Evolutionary conservation across 352 stramenopile species (phyloP).

Genomic region (Phytopythium vexans): DNA sequence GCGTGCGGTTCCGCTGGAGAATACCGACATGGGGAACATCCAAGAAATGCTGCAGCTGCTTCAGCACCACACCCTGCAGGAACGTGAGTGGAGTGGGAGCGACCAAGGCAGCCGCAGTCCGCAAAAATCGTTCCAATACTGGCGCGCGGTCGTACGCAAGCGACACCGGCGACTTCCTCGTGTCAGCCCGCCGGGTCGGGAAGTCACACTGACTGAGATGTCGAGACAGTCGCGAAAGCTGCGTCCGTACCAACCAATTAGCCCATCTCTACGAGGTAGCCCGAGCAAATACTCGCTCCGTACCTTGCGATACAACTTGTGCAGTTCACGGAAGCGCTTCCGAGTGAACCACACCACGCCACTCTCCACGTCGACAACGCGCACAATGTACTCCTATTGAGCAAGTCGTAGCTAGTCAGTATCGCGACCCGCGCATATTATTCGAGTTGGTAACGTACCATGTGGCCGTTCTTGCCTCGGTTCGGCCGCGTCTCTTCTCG

Average conservation of each 20-base stretch:
- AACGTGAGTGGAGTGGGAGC: constrained; percentile 75
- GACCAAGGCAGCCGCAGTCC: constrained; percentile 63
- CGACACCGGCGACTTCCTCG: constrained; percentile 50
- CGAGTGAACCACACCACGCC: constrained; percentile 82
- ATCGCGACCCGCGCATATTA: not conserved
- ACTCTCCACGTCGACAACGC: constrained; percentile 82
- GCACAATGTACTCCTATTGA: constrained; percentile 78
- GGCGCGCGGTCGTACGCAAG: constrained; percentile 68
- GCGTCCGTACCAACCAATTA: not conserved
- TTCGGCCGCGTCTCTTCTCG: constrained; percentile 53
- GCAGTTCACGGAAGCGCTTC: constrained; percentile 78
- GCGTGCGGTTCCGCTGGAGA: constrained; percentile 73
- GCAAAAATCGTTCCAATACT: constrained; percentile 76
- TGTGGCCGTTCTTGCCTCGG: constrained; percentile 48
- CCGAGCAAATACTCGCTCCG: constrained; percentile 4
- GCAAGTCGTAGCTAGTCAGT: not conserved
- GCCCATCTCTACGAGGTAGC: not conserved
- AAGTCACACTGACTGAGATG: constrained; percentile 70
- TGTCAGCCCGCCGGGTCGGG: constrained; percentile 53
- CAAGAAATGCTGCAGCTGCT: constrained; percentile 80
- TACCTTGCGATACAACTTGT: constrained; percentile 84
- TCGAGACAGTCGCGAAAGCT: constrained; percentile 70
- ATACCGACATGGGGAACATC: constrained; percentile 70
- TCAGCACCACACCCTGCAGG: constrained; percentile 65
- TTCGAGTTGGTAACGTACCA: constrained; percentile 40